These are phyloP conservation scores for Ophioceras dolichostomum DNA, from an alignment of 2,329 filamentous ascomycete genomes.

Conservation along the genomic window DNA sequence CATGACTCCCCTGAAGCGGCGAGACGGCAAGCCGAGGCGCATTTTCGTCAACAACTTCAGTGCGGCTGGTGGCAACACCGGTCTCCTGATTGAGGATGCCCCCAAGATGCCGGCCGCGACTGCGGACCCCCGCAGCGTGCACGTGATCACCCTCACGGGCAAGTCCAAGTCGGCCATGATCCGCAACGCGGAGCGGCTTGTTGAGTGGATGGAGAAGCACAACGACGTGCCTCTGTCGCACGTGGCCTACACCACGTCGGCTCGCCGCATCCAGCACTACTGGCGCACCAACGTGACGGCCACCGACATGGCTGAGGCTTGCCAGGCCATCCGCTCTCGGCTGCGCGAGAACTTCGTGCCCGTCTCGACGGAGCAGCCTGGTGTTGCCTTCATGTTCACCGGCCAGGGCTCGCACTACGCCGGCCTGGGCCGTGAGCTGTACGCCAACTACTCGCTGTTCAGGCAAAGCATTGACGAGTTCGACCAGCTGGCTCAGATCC, in stretches of 20 bases:
- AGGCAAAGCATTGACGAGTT: slow-evolving; percentile 44
- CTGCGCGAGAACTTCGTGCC: slow-evolving; percentile 29
- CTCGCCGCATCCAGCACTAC: slow-evolving; percentile 48
- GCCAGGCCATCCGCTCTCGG: slow-evolving; percentile 25
- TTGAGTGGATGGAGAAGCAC: slow-evolving; percentile 38
- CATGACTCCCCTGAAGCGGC: slow-evolving; percentile 34
- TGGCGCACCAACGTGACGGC: slow-evolving; percentile 39
- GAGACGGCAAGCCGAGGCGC: slow-evolving; percentile 30
- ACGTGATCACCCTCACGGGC: slow-evolving; percentile 47
- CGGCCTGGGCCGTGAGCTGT: slow-evolving; percentile 38
- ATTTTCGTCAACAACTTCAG: slow-evolving; percentile 58
- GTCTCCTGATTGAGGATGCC: slow-evolving; percentile 51
- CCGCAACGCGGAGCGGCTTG: slow-evolving; percentile 42
- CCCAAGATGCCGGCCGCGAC: slow-evolving; percentile 21
- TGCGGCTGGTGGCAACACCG: slow-evolving; percentile 61
- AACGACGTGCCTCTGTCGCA: slow-evolving; percentile 40
- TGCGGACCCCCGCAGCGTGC: slow-evolving; percentile 39
- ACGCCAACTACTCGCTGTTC: slow-evolving; percentile 32
- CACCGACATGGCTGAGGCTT: slow-evolving; percentile 26
- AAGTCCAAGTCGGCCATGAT: slow-evolving; percentile 43
- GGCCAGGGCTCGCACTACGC: slow-evolving; percentile 43
- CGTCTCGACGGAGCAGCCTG: slow-evolving; percentile 29
- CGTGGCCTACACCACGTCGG: slow-evolving; percentile 57
- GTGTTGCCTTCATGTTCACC: slow-evolving; percentile 41
- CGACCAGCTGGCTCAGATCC: slow-evolving; percentile 34